Percentiles rank a stretch among this genome's conserved stretches.
Conservation (phyloP, 495 filamentous ascomycete genomes). For the Rostrohypoxylon terebratum region DNA sequence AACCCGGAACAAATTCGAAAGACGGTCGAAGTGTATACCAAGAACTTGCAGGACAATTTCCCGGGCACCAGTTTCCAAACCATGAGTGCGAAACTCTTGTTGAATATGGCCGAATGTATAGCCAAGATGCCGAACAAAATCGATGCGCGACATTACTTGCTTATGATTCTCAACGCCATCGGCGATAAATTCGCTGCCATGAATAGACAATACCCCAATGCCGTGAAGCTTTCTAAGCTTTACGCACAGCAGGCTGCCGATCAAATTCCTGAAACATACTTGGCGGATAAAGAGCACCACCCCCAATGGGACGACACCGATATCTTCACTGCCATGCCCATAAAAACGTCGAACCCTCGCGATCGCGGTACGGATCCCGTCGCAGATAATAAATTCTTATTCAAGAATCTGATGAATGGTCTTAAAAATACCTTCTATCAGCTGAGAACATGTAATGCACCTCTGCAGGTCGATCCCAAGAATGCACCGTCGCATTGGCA, state of each 20-base stretch:
- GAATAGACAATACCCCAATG: constrained; percentile 95
- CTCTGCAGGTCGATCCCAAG: constrained; percentile 75
- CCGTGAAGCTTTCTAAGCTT: constrained; percentile 86
- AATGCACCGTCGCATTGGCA: constrained; percentile 91
- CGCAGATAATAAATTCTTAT: constrained; percentile 97
- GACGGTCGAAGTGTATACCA: constrained; percentile 96
- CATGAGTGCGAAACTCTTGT: constrained; percentile 96
- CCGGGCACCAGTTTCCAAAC: constrained; percentile 99
- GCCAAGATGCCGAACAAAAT: constrained; percentile 89
- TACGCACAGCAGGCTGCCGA: constrained; percentile 76
- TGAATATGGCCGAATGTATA: constrained; percentile 98
- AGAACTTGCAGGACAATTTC: constrained; percentile 94
- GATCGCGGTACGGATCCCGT: constrained; percentile 93
- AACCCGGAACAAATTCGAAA: constrained; percentile 88
- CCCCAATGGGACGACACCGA: constrained; percentile 98
- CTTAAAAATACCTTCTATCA: constrained; percentile 97
- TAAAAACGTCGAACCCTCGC: constrained; percentile 92
- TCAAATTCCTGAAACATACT: constrained; percentile 77
- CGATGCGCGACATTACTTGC: constrained; percentile 93
- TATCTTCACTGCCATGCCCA: constrained; percentile 95
- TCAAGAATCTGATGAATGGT: constrained; percentile 98
- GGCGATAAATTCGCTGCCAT: constrained; percentile 98
- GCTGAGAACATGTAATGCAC: constrained; percentile 84
- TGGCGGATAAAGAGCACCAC: constrained; percentile 80
- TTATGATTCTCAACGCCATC: constrained; percentile 97